Evolutionary conservation across 495 filamentous ascomycete genomes (phyloP).

Genomic region (Penicillium soppii): DNA sequence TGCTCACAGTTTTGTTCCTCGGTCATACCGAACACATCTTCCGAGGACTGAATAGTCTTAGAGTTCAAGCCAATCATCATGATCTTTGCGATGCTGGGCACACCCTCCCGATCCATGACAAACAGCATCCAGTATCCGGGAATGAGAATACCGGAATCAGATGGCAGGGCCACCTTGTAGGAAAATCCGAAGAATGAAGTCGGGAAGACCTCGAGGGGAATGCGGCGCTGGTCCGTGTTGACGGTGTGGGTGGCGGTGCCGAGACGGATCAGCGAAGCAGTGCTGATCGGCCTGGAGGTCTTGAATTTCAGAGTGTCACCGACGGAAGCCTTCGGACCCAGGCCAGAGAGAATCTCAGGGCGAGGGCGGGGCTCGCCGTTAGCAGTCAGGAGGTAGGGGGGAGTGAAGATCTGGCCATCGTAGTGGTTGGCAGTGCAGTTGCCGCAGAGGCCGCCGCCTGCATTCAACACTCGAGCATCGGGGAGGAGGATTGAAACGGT

Average conservation of each 20-base stretch:
- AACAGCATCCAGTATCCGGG: slow-evolving; percentile 63
- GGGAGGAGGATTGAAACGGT: slow-evolving; percentile 53
- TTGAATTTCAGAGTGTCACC: slow-evolving; percentile 26
- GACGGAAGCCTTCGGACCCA: slow-evolving; percentile 9
- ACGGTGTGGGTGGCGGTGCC: slow-evolving; percentile 55
- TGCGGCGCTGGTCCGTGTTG: slow-evolving; percentile 58
- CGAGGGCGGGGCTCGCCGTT: neutral
- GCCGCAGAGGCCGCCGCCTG: slow-evolving; percentile 57
- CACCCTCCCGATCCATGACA: slow-evolving; percentile 42
- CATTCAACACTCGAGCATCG: slow-evolving; percentile 54
- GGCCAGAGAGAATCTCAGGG: neutral
- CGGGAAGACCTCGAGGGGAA: slow-evolving; percentile 29
- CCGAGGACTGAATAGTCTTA: neutral
- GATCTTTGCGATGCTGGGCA: slow-evolving; percentile 43
- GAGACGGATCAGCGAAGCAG: slow-evolving; percentile 42
- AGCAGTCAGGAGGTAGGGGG: slow-evolving; percentile 45
- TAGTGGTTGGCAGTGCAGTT: slow-evolving; percentile 55
- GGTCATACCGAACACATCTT: neutral
- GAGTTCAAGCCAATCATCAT: neutral
- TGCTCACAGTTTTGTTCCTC: slow-evolving; percentile 2
- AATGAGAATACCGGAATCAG: slow-evolving; percentile 49
- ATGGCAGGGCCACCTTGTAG: neutral
- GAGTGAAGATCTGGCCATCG: slow-evolving; percentile 57
- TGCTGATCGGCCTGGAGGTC: neutral
- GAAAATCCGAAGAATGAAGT: neutral